phyloP scores from a whole-genome alignment of 31 red algal species.

The Asparagopsis taxiformis region DNA sequence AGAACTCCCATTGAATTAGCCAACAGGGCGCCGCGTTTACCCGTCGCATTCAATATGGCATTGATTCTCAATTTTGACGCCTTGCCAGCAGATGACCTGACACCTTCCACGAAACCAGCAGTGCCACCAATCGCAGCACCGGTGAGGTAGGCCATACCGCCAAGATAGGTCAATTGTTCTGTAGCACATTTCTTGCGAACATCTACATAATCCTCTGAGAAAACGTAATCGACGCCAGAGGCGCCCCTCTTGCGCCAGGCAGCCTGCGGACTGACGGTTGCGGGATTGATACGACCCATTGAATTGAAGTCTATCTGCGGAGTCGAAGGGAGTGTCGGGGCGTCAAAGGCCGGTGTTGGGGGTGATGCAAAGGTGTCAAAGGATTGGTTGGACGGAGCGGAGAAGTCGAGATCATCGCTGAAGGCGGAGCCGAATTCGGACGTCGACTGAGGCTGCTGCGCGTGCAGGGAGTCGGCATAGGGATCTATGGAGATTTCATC shows the following conservation, averaged over 20 bases:
- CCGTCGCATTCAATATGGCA: slow-evolving; percentile 83
- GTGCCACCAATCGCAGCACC: slow-evolving; percentile 70
- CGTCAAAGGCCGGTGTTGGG: background rate
- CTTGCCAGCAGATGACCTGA: slow-evolving; percentile 54
- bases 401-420: slow-evolving; percentile 15
- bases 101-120: slow-evolving; percentile 35
- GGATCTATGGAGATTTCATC: background rate
- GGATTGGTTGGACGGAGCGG: slow-evolving; percentile 1
- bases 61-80: slow-evolving; percentile 68
- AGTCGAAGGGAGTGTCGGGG: background rate
- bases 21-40: slow-evolving; percentile 51
- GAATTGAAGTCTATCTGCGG: slow-evolving; percentile 37
- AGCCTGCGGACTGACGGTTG: slow-evolving; percentile 10
- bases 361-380: slow-evolving; percentile 38
- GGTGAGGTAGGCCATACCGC: slow-evolving; percentile 68
- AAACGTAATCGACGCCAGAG: slow-evolving; percentile 78
- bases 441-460: background rate
- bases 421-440: slow-evolving; percentile 33
- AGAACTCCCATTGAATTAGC: slow-evolving; percentile 81
- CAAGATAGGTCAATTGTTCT: slow-evolving; percentile 93
- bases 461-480: background rate
- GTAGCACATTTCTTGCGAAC: slow-evolving; percentile 81
- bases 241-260: background rate
- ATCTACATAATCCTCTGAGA: slow-evolving; percentile 72
- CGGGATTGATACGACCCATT: slow-evolving; percentile 54